Conservation (phyloP, 2,329 filamentous ascomycete species). For the Penicillium sp. region DNA sequence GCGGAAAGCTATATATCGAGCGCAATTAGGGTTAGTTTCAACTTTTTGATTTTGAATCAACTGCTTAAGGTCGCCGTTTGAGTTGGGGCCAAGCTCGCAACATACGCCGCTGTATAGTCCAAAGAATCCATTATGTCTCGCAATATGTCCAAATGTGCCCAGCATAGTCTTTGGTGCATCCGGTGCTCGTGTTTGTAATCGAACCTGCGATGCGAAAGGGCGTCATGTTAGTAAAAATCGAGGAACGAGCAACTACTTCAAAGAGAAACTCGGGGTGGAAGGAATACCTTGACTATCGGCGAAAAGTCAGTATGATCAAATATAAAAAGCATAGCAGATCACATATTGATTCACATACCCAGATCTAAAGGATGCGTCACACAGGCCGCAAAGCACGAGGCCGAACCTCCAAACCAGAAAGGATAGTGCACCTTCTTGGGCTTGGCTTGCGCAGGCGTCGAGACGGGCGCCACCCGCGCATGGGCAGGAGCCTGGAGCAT, state of each 20-base stretch:
- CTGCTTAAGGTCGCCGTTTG: background rate
- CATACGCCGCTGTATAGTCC: slow-evolving; percentile 83
- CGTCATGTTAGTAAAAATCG: slow-evolving; percentile 15
- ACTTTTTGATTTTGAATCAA: background rate
- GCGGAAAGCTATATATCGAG: slow-evolving; percentile 69
- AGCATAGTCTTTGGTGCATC: slow-evolving; percentile 80
- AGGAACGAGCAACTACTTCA: slow-evolving; percentile 6
- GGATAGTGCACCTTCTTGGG: slow-evolving; percentile 63
- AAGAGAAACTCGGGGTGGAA: slow-evolving; percentile 5
- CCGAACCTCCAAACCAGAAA: slow-evolving; percentile 96
- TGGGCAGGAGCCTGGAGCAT: slow-evolving; percentile 32
- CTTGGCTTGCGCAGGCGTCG: slow-evolving; percentile 25
- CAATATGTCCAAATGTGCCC: slow-evolving; percentile 81
- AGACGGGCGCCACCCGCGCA: slow-evolving; percentile 21
- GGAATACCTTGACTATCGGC: slow-evolving; percentile 58
- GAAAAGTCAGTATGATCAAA: slow-evolving; percentile 25
- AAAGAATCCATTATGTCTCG: slow-evolving; percentile 72
- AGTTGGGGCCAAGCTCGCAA: slow-evolving; percentile 11
- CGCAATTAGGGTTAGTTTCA: slow-evolving; percentile 9
- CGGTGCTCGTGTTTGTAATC: slow-evolving; percentile 80
- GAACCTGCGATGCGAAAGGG: slow-evolving; percentile 62
- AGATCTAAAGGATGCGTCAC: slow-evolving; percentile 94
- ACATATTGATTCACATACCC: slow-evolving; percentile 58
- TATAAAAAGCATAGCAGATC: background rate
- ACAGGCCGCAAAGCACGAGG: slow-evolving; percentile 86